A percentile compares a stretch with the other conserved stretches of the same genome.
These are phyloP conservation scores for Penicillium paradoxum DNA, from an alignment of 495 filamentous ascomycete species.

Conservation along the genomic window DNA sequence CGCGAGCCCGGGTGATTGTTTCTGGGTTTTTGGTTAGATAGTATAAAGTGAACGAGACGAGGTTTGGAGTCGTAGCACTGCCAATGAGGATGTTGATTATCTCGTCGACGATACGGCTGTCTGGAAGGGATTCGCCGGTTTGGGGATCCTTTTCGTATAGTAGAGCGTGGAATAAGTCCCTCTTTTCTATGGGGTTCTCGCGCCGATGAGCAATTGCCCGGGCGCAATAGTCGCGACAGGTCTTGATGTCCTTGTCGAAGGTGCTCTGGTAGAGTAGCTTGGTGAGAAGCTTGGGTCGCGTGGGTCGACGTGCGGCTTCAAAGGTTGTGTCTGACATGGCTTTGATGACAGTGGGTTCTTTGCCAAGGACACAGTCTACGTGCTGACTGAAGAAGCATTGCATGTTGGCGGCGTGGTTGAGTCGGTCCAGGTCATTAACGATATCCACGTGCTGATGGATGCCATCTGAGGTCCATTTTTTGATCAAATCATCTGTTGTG, in stretches of 20 bases:
- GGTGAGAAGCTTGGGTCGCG: slow-evolving; percentile 37
- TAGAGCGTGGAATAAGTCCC: slow-evolving; percentile 68
- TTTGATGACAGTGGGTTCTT: slow-evolving; percentile 27
- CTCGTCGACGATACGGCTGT: slow-evolving; percentile 62
- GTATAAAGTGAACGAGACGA: slow-evolving; percentile 41
- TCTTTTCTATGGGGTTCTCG: slow-evolving; percentile 39
- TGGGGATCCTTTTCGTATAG: slow-evolving; percentile 60
- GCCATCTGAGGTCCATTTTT: slow-evolving; percentile 60
- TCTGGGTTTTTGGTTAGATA: slow-evolving; percentile 40
- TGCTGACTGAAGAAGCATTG: slow-evolving; percentile 53
- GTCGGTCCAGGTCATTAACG: slow-evolving; percentile 65
- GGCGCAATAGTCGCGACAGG: slow-evolving; percentile 52
- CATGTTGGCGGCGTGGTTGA: slow-evolving; percentile 66
- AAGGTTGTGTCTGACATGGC: slow-evolving; percentile 38
- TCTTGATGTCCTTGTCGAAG: slow-evolving; percentile 52
- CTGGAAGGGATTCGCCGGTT: slow-evolving; percentile 57
- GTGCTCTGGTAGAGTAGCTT: slow-evolving; percentile 40
- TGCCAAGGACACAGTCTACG: slow-evolving; percentile 27
- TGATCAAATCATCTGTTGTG: slow-evolving; percentile 58
- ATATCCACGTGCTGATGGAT: slow-evolving; percentile 51
- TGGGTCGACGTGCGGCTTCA: slow-evolving; percentile 40
- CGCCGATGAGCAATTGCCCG: slow-evolving; percentile 56
- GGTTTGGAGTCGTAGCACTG: slow-evolving; percentile 40
- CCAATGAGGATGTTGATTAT: slow-evolving; percentile 52
- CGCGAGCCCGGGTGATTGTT: slow-evolving; percentile 30